Evolutionary conservation across 2,329 filamentous ascomycete genomes (phyloP).

Genomic region (Allantophomopsis lycopodina): DNA sequence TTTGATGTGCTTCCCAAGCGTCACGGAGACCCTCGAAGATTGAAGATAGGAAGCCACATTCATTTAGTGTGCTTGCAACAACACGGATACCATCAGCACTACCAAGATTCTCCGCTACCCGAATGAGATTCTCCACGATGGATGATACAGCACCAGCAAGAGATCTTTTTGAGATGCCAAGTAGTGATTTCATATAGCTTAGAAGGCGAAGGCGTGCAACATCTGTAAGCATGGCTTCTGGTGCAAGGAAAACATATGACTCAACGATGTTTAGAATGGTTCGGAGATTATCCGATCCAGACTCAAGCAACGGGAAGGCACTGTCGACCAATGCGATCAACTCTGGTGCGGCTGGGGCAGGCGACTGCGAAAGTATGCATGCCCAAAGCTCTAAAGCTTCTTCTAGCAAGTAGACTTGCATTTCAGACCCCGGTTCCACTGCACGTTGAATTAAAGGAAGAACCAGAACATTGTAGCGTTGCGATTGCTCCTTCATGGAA

Average conservation of each 20-base stretch:
- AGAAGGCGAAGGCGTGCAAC: slow-evolving; percentile 34
- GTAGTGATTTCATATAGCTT: slow-evolving; percentile 32
- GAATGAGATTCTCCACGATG: slow-evolving; percentile 52
- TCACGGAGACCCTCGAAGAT: slow-evolving; percentile 54
- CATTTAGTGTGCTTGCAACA: slow-evolving; percentile 52
- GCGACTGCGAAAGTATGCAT: slow-evolving; percentile 54
- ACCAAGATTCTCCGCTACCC: slow-evolving; percentile 46
- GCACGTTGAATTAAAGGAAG: slow-evolving; percentile 73
- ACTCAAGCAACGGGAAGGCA: slow-evolving; percentile 51
- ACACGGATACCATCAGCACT: slow-evolving; percentile 44
- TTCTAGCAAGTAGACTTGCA: slow-evolving; percentile 74
- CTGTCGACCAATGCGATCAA: slow-evolving; percentile 49
- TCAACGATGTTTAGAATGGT: slow-evolving; percentile 52
- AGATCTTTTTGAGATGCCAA: slow-evolving; percentile 41
- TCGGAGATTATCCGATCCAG: slow-evolving; percentile 48
- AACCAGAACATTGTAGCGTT: slow-evolving; percentile 66
- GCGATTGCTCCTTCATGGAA: slow-evolving; percentile 67
- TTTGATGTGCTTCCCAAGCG: slow-evolving; percentile 63
- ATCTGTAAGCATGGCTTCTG: slow-evolving; percentile 49
- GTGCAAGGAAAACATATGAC: slow-evolving; percentile 56
- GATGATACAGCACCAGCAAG: slow-evolving; percentile 41
- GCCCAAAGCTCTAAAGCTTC: slow-evolving; percentile 87
- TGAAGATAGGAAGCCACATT: slow-evolving; percentile 45
- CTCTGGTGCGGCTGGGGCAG: slow-evolving; percentile 43
- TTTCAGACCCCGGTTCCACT: slow-evolving; percentile 60